Percentiles rank a stretch among this genome's conserved stretches.
phyloP scores from a whole-genome alignment of 2,329 filamentous ascomycete species.

The Didymellaceae sp. region DNA sequence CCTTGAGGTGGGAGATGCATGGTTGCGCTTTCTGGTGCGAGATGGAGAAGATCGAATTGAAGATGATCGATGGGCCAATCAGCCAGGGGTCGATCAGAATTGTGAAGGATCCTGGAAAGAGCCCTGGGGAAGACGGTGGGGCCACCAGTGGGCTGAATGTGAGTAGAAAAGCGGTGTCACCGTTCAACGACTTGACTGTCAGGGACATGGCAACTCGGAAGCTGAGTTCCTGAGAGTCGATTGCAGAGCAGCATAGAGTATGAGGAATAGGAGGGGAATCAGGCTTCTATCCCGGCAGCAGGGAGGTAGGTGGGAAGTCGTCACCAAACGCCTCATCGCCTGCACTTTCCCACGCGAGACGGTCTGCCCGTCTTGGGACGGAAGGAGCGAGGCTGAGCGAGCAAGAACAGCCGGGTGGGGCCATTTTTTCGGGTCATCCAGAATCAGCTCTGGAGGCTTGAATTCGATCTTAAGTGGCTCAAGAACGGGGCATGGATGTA shows the following conservation, averaged over 20 bases:
- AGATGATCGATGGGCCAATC: slow-evolving; percentile 64
- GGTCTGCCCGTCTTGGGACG: not conserved
- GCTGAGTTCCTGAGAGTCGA: slow-evolving; percentile 3
- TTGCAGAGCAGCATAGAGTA: slow-evolving; percentile 3
- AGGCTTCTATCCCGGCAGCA: slow-evolving; percentile 8
- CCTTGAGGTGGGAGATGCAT: slow-evolving; percentile 63
- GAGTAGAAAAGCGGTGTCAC: slow-evolving; percentile 69
- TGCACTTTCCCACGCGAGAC: slow-evolving; percentile 4
- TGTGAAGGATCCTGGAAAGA: slow-evolving; percentile 60
- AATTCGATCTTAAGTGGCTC: not conserved
- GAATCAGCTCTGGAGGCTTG: not conserved
- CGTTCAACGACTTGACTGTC: slow-evolving; percentile 68
- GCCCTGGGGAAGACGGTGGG: slow-evolving; percentile 45
- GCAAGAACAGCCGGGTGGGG: slow-evolving; percentile 7
- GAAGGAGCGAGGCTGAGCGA: slow-evolving; percentile 9
- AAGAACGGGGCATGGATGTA: not conserved
- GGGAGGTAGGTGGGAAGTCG: slow-evolving; percentile 5
- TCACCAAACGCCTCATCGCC: slow-evolving; percentile 12
- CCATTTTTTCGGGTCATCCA: not conserved
- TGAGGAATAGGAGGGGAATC: slow-evolving; percentile 6
- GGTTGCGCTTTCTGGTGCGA: slow-evolving; percentile 62
- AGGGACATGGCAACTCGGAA: slow-evolving; percentile 61
- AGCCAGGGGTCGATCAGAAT: slow-evolving; percentile 78
- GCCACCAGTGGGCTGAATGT: slow-evolving; percentile 64
- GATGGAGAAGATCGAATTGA: slow-evolving; percentile 67